Evolutionary conservation across 805 yeast species (phyloP).

Genomic region (Brettanomyces naardenensis): DNA sequence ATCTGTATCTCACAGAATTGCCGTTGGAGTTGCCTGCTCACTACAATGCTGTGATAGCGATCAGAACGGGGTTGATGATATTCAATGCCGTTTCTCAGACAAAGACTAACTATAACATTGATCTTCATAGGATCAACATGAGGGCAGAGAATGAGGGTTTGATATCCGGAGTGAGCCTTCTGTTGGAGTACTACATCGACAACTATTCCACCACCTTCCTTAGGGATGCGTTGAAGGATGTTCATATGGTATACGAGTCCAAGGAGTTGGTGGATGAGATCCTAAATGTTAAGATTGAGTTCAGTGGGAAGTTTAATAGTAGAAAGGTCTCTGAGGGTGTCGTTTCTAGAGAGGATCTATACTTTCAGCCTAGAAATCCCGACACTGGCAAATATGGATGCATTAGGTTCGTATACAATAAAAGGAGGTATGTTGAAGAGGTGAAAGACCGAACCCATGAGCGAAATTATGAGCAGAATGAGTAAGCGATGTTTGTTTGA

Average conservation of each 20-base stretch:
- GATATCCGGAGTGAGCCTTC: conserved; percentile 17
- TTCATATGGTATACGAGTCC: conserved; percentile 12
- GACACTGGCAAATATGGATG: conserved; percentile 25
- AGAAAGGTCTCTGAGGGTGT: neutral
- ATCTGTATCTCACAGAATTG: conserved; percentile 61
- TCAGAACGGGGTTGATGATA: conserved; percentile 43
- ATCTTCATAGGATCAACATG: conserved; percentile 3
- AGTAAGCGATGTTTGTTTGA: too few relatives aligned
- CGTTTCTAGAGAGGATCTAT: conserved; percentile 15
- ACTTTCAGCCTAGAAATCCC: conserved; percentile 23
- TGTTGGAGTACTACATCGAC: conserved; percentile 26
- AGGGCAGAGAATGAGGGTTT: conserved; percentile 3
- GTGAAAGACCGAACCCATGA: conserved; percentile 4
- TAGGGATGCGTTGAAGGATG: conserved; percentile 12
- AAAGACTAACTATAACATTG: conserved; percentile 5
- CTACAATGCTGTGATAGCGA: conserved; percentile 59
- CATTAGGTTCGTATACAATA: conserved; percentile 26
- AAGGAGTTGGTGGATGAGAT: conserved; percentile 21
- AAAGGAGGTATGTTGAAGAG: conserved; percentile 20
- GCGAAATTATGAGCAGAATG: too few relatives aligned
- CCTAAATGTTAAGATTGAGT: conserved; percentile 24
- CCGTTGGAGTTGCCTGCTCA: conserved; percentile 68
- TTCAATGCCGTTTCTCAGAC: conserved; percentile 13
- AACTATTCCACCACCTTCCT: conserved; percentile 20
- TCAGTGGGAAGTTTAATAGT: conserved; percentile 9